These are phyloP conservation scores for Tylopilus subfusipes DNA, from an alignment of 768 basidiomycete genomes.

Conservation along the genomic window DNA sequence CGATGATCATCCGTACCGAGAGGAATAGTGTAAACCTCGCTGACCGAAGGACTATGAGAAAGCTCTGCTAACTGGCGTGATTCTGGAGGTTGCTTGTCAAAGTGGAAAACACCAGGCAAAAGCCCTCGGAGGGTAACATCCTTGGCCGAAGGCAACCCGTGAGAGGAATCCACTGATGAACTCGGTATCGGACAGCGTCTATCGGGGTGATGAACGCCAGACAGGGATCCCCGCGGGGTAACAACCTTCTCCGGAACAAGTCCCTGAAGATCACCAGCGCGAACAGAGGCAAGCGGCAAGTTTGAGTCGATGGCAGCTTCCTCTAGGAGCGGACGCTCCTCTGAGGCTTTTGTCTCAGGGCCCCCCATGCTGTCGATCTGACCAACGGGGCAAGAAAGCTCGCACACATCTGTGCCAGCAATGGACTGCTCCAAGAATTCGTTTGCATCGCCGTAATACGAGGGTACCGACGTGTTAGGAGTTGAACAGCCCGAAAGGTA, in stretches of 20 bases:
- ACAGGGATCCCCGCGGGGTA: not conserved
- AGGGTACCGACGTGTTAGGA: conserved; percentile 23
- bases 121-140: too few relatives aligned
- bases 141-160: not conserved
- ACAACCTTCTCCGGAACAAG: not conserved
- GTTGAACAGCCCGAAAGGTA: conserved; percentile 20
- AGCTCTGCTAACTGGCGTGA: too few relatives aligned
- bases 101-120: too few relatives aligned
- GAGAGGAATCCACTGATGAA: not conserved
- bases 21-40: too few relatives aligned
- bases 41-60: too few relatives aligned
- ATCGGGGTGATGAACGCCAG: not conserved
- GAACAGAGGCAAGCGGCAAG: not conserved
- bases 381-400: not conserved
- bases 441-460: conserved; percentile 15
- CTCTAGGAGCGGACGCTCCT: not conserved
- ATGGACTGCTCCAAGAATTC: conserved; percentile 2
- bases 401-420: not conserved
- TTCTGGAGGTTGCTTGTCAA: too few relatives aligned
- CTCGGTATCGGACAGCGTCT: not conserved
- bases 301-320: not conserved
- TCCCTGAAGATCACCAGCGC: not conserved
- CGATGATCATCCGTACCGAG: too few relatives aligned
- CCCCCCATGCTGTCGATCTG: not conserved
- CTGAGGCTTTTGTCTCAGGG: not conserved